Evolutionary conservation across 345 rosid genomes (phyloP), one percentile per base, ranked within the genome.

Genomic region (Clausena lansium): DNA sequence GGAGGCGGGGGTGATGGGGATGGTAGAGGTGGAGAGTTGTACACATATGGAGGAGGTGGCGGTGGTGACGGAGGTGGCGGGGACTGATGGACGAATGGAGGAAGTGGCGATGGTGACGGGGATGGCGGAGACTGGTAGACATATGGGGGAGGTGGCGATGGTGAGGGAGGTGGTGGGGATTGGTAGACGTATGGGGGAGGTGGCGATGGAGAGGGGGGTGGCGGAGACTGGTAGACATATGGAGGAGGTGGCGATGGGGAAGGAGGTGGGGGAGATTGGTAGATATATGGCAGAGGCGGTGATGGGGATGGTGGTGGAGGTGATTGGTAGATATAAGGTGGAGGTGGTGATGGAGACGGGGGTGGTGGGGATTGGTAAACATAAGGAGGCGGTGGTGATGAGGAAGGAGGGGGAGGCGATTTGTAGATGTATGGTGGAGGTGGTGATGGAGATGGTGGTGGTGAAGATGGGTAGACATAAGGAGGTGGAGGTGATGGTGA

Each of bases 401-500:
- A 62, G 1, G 73, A 24, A 22, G 78, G 78, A 0, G 78, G 65
- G 1, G 78, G 72, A 0, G 79, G 79, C 0, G 66, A 67, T 7
- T 76, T 67, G 38, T 35, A 35, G 38, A 35, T 4, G 3, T 35
- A 35, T 35, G 38, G 38, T 35, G 38, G 38, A 5, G 38, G 38
- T 6, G 38, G 38, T 35, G 38, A 5, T 35, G 38, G 38, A 35
- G 38, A 35, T 35, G 38, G 38, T 35, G 38, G 38, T 35, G 38
- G 38, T 35, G 38, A 7, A 35, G 38, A 35, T 35, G 38, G 0
- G n/a, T 76, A 76, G 9, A 54, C 14, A 0, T 76, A 76, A 1
- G 79, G 79, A 0, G 68, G 74, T 0, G 81, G 81, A 7, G 76
- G 76, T 6, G 80, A 77, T 0, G 9, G 39, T 36, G 39, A 36